Evolutionary conservation across 805 yeast genomes (phyloP).

Genomic region (Lachancea waltii): DNA sequence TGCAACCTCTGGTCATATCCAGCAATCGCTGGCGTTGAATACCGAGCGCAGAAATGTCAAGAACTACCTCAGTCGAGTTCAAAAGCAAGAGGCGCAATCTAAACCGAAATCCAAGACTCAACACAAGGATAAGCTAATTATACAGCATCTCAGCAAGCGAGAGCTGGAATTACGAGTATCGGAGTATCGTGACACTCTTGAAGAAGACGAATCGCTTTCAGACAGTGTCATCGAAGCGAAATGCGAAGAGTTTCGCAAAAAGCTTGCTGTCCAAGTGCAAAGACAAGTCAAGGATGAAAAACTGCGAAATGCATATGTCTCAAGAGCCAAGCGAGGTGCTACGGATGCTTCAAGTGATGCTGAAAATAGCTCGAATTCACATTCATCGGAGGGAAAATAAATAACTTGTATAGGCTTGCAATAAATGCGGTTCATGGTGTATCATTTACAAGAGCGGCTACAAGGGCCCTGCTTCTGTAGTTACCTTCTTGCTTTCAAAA

Average conservation of each 20-base stretch:
- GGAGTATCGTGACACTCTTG: slow-evolving; percentile 24
- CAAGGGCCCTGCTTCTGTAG: too few relatives aligned
- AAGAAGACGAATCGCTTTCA: slow-evolving; percentile 14
- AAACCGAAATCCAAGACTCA: neutral
- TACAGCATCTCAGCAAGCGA: slow-evolving; percentile 20
- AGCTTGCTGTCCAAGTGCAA: slow-evolving; percentile 10
- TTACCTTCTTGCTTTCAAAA: too few relatives aligned
- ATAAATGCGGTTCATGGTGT: too few relatives aligned
- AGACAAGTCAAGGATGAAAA: slow-evolving; percentile 8
- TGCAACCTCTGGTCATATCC: slow-evolving; percentile 31
- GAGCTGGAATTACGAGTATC: slow-evolving; percentile 27
- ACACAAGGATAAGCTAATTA: slow-evolving; percentile 10
- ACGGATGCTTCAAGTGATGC: neutral
- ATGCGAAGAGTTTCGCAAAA: slow-evolving; percentile 17
- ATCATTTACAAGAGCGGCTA: too few relatives aligned
- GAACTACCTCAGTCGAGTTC: slow-evolving; percentile 8
- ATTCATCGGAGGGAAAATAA: too few relatives aligned
- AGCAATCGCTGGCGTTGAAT: slow-evolving; percentile 24
- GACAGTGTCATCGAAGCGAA: slow-evolving; percentile 18
- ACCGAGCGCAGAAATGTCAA: slow-evolving; percentile 8
- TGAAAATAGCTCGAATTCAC: neutral
- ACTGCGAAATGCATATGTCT: slow-evolving; percentile 6
- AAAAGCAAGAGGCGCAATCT: slow-evolving; percentile 6
- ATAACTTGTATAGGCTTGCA: too few relatives aligned
- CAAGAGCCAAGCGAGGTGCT: slow-evolving; percentile 2